Percentiles rank a stretch among this genome's conserved stretches.
phyloP scores from a whole-genome alignment of 306 rosid genomes.

The Neltuma alba region DNA sequence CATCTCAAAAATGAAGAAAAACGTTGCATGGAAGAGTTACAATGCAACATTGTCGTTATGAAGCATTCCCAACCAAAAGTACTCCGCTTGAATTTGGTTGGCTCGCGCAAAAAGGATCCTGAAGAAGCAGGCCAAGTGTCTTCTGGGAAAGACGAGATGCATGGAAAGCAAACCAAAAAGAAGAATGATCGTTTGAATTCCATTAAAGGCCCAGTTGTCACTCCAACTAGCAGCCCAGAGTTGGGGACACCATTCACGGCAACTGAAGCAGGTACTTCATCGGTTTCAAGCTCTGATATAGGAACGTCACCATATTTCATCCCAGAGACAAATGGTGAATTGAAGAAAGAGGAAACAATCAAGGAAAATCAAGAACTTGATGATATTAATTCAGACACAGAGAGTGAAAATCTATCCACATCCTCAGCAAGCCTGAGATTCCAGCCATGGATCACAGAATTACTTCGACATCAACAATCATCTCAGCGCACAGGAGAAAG shows the following conservation, averaged over 20 bases:
- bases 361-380: constrained; percentile 65
- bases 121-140: constrained; percentile 53
- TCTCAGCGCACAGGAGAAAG: constrained; percentile 55
- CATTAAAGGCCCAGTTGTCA: constrained; percentile 73
- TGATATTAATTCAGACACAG: constrained; percentile 78
- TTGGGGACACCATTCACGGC: constrained; percentile 89
- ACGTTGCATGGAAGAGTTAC: constrained; percentile 94
- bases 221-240: constrained; percentile 98
- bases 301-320: constrained; percentile 90
- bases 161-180: constrained; percentile 53
- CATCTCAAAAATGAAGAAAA: constrained; percentile 94
- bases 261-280: constrained; percentile 88
- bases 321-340: constrained; percentile 66
- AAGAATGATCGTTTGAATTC: constrained; percentile 55
- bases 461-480: constrained; percentile 59
- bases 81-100: constrained; percentile 89
- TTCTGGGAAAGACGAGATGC: constrained; percentile 56
- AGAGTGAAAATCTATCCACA: constrained; percentile 70
- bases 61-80: constrained; percentile 93
- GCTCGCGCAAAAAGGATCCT: constrained; percentile 61
- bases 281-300: constrained; percentile 91
- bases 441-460: constrained; percentile 83
- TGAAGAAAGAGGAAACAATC: constrained; percentile 66
- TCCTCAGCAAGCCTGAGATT: constrained; percentile 83
- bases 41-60: constrained; percentile 96